Percentiles rank a stretch among this genome's conserved stretches.
phyloP scores from a whole-genome alignment of 345 rosid genomes.

The Gynandropsis gynandra region DNA sequence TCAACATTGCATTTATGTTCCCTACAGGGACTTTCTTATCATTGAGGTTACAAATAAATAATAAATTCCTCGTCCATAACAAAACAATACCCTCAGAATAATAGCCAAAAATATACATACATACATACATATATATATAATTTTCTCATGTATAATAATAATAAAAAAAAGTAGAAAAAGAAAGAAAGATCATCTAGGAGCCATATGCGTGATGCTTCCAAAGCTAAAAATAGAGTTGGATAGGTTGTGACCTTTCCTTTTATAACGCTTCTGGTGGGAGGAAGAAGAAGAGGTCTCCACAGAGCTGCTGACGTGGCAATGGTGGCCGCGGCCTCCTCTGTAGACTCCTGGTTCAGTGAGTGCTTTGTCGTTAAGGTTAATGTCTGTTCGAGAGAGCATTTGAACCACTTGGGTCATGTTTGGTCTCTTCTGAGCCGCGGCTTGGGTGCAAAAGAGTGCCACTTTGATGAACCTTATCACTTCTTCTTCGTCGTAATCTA shows the following conservation, averaged over 20 bases:
- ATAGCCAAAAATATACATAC: no score
- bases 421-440: conserved; percentile 58
- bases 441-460: conserved; percentile 86
- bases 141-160: no score
- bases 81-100: no score
- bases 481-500: conserved; percentile 51
- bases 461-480: conserved; percentile 57
- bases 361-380: conserved; percentile 53
- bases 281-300: conserved; percentile 46
- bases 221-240: conserved; percentile 17
- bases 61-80: no score
- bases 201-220: conserved; percentile 37
- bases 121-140: no score
- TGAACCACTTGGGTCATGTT: conserved; percentile 77
- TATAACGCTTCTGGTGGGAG: conserved; percentile 25
- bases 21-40: no score
- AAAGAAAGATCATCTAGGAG: conserved; percentile 48
- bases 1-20: no score
- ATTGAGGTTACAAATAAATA: no score
- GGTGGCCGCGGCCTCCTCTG: conserved; percentile 32
- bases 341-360: conserved; percentile 65
- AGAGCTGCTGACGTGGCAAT: conserved; percentile 24
- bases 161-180: no score
- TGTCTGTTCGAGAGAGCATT: conserved; percentile 65
- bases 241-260: conserved; percentile 42